Evolutionary conservation across 176 grass and related monocot genomes (phyloP).

Genomic region (Alopecurus myosuroides): DNA sequence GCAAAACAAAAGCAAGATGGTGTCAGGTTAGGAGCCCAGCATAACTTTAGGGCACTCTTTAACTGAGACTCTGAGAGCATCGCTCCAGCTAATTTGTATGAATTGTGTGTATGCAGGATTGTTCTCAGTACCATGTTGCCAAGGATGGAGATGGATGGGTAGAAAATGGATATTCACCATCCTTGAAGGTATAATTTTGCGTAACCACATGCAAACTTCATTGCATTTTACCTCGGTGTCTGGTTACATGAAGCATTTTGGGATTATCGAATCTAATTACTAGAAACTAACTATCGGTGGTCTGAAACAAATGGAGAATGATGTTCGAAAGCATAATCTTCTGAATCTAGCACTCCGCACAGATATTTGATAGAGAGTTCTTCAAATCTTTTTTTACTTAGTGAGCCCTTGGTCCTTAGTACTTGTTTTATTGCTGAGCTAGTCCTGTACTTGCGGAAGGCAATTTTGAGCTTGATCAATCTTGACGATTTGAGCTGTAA

Average conservation of each 20-base stretch:
- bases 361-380: neutral
- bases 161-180: conserved; percentile 63
- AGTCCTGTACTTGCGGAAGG: neutral
- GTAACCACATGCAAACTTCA: neutral
- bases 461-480: neutral
- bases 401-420: neutral
- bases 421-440: neutral
- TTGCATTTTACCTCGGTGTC: neutral
- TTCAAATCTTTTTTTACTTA: neutral
- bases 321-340: neutral
- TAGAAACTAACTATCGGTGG: neutral
- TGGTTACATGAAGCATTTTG: conserved; percentile 2
- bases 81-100: conserved; percentile 4
- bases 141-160: conserved; percentile 99
- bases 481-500: conserved; percentile 7
- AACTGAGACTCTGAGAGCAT: neutral
- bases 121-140: conserved; percentile 80
- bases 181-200: conserved; percentile 52
- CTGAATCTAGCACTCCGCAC: neutral
- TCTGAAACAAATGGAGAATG: conserved; percentile 17
- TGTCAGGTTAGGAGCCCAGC: conserved; percentile 59
- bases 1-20: conserved; percentile 89
- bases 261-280: neutral
- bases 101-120: conserved; percentile 56
- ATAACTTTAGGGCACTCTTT: conserved; percentile 26